Evolutionary conservation across 441 rosid species (phyloP), one percentile per base, ranked within the genome.

Genomic region (Populus hybrid): DNA sequence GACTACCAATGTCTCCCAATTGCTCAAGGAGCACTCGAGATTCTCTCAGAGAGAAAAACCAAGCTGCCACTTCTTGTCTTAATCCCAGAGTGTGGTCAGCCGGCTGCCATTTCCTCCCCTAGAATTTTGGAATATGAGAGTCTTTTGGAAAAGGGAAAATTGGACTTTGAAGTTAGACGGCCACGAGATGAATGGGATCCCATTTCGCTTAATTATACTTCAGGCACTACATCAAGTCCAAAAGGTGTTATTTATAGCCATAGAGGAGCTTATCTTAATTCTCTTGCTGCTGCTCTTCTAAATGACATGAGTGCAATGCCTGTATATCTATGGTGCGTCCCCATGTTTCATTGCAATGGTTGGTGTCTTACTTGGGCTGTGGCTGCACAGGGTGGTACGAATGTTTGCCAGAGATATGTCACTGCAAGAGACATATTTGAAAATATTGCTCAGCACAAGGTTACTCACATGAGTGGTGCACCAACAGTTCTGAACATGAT

Each of bases 321-420:
- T 0, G 84, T 88, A 2, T 93, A 91, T 71, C 68, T 91, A 40
- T 91, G 94, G 94, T 88, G 92, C 1, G 93, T 93, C 16, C 97
- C 94, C 0, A 91, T 90, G 93, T 93, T 93, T 82, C 97, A 90
- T 38, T 89, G 97, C 68, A 93, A 93, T 11, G 95, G 97, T 0
- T 91, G 95, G 95, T 91, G 95, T 66, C 88, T 93, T 11, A 56
- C 85, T n/a, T 93, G 97, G 97, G 94, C 86, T 24, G 84, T 83
- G 64, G 91, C 91, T 6, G 94, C 95, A 12, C 91, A 83, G 45
- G 97, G 97, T 3, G 88, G 95, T 69, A 90, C 90, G 0, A 91
- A 90, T 76, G 66, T 91, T 28, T 91, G 94, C 78, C 83, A 85
- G 2, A 74, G 89, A 33, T 84, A 84, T 56, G 91, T 90, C 71